These are phyloP conservation scores for Suhomyces guaymorum DNA, from an alignment of 1,139 yeast genomes.

Conservation along the genomic window DNA sequence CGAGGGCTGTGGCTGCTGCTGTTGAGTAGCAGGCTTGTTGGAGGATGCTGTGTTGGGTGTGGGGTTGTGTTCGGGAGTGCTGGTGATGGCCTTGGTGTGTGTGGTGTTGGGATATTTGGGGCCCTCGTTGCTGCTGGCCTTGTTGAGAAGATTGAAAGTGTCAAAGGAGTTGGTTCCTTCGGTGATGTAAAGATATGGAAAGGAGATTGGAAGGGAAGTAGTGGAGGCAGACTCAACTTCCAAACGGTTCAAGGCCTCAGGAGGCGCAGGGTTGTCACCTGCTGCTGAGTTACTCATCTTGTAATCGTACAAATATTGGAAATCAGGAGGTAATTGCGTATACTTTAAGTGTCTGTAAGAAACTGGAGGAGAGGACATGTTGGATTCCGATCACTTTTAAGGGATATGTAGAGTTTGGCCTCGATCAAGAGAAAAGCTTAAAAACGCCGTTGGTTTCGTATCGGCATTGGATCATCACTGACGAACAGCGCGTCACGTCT, in stretches of 20 bases:
- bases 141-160: conserved; percentile 31
- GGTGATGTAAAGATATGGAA: conserved; percentile 36
- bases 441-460: conserved; percentile 10
- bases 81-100: conserved; percentile 17
- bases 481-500: neutral
- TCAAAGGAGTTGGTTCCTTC: conserved; percentile 32
- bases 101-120: conserved; percentile 30
- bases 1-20: too few species aligned
- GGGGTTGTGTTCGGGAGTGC: too few species aligned
- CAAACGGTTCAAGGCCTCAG: conserved; percentile 18
- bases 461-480: neutral
- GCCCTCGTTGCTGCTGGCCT: conserved; percentile 16
- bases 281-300: conserved; percentile 6
- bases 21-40: too few species aligned
- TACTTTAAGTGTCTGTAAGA: conserved; percentile 4
- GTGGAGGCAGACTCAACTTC: conserved; percentile 38
- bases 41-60: too few species aligned
- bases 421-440: conserved; percentile 1
- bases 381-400: conserved; percentile 2
- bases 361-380: conserved; percentile 1
- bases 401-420: conserved; percentile 3
- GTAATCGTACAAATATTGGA: conserved; percentile 9
- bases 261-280: conserved; percentile 6
- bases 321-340: conserved; percentile 9
- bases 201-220: conserved; percentile 34